Conservation (phyloP, 2,329 filamentous ascomycete species). For the Sporothrix variecibatus region DNA sequence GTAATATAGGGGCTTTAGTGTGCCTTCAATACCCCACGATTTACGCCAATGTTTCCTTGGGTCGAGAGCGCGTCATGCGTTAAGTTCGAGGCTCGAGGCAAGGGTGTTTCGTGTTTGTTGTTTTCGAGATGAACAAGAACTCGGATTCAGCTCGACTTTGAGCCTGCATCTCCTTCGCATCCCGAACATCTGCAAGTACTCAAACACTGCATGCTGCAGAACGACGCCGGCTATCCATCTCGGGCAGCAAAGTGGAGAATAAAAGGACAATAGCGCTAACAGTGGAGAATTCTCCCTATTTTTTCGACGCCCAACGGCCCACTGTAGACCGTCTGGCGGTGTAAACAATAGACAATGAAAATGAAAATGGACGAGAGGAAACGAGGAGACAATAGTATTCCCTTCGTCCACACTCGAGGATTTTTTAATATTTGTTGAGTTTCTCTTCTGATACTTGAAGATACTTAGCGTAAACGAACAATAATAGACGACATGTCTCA, state of each 20-base stretch:
- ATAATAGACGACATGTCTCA: not conserved
- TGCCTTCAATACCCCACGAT: conserved; percentile 5
- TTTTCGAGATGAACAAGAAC: not conserved
- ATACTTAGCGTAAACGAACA: not conserved
- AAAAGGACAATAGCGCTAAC: not conserved
- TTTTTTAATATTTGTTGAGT: not conserved
- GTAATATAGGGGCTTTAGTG: not conserved
- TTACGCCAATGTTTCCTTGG: not conserved
- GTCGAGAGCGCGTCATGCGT: conserved; percentile 5
- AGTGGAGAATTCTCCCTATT: not conserved
- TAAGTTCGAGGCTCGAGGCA: not conserved
- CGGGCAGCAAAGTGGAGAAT: not conserved
- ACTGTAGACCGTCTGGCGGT: not conserved
- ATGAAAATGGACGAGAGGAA: not conserved
- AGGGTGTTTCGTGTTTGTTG: conserved; percentile 1
- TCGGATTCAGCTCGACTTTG: not conserved
- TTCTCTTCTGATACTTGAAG: not conserved
- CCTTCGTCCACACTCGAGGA: not conserved
- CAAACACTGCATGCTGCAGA: not conserved
- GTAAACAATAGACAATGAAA: not conserved
- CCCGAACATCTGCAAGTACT: not conserved
- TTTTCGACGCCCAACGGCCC: conserved; percentile 5
- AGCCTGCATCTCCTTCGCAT: not conserved
- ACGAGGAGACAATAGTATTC: not conserved
- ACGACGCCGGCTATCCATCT: not conserved